A percentile compares a stretch with the other conserved stretches of the same genome.
Conservation (phyloP, 2,329 filamentous ascomycete genomes). For the Trichophyton equinum region DNA sequence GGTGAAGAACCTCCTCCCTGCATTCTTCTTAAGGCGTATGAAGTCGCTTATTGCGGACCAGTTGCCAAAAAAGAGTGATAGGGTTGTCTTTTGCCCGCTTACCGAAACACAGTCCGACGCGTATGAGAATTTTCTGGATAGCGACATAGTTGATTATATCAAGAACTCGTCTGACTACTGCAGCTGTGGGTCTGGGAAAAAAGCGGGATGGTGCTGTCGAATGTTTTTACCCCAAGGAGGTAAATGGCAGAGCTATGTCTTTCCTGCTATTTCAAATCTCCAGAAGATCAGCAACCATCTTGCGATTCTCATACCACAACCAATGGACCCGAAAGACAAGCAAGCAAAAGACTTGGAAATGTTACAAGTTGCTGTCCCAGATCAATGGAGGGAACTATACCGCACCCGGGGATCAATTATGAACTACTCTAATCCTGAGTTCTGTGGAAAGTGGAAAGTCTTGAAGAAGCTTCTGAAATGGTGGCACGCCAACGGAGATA, state of each 20-base stretch:
- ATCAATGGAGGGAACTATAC: constrained; percentile 63
- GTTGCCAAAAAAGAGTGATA: constrained; percentile 85
- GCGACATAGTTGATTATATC: constrained; percentile 57
- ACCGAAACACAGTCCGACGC: constrained; percentile 68
- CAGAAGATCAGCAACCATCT: constrained; percentile 89
- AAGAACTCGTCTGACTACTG: constrained; percentile 56
- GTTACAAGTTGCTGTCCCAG: constrained; percentile 61
- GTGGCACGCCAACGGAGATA: constrained; percentile 83
- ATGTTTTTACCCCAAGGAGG: constrained; percentile 46
- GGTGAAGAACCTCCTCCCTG: constrained; percentile 73
- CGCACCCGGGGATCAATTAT: constrained; percentile 63
- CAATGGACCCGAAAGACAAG: constrained; percentile 54
- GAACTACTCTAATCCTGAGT: constrained; percentile 73
- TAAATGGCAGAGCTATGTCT: constrained; percentile 65
- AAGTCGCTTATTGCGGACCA: constrained; percentile 87
- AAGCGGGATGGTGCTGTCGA: constrained; percentile 72
- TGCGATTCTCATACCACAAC: constrained; percentile 66
- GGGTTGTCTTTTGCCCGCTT: constrained; percentile 87
- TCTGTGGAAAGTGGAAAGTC: constrained; percentile 95
- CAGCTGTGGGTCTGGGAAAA: constrained; percentile 54
- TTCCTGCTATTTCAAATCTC: constrained; percentile 68
- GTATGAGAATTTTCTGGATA: constrained; percentile 70
- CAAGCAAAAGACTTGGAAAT: constrained; percentile 64
- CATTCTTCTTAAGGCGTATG: constrained; percentile 83
- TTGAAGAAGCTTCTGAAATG: constrained; percentile 73